Conservation (phyloP, 2,329 filamentous ascomycete species). For the Diaporthe ilicicola region DNA sequence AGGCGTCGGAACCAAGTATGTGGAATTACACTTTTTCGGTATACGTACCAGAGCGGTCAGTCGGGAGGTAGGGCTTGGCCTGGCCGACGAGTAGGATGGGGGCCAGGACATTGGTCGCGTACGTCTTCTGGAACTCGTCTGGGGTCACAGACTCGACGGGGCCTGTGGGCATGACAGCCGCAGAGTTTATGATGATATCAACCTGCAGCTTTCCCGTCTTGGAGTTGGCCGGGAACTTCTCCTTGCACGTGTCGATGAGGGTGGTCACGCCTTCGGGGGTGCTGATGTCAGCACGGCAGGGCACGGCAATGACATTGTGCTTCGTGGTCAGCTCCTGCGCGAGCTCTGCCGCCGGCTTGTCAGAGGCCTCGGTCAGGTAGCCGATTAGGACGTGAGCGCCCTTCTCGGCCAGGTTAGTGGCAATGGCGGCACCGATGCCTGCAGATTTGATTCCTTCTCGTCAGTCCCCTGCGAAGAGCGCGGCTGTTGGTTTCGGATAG, state of each 20-base stretch:
- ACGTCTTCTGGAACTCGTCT: slow-evolving; percentile 62
- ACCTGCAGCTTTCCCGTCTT: slow-evolving; percentile 55
- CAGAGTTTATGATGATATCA: slow-evolving; percentile 68
- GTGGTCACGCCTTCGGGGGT: slow-evolving; percentile 61
- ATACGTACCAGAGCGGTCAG: slow-evolving; percentile 56
- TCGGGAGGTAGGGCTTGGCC: slow-evolving; percentile 61
- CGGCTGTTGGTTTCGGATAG: no score
- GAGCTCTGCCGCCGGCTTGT: slow-evolving; percentile 54
- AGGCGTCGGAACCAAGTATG: background rate
- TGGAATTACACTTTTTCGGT: background rate
- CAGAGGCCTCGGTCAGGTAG: slow-evolving; percentile 66
- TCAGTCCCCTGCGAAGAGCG: background rate
- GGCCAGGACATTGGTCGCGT: slow-evolving; percentile 66
- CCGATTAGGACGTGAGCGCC: slow-evolving; percentile 67
- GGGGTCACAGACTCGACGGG: slow-evolving; percentile 53
- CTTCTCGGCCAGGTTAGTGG: slow-evolving; percentile 65
- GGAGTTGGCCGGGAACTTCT: slow-evolving; percentile 44
- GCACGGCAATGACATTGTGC: slow-evolving; percentile 59
- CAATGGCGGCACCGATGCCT: slow-evolving; percentile 70
- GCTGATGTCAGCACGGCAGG: slow-evolving; percentile 70
- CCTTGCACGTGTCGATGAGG: slow-evolving; percentile 60
- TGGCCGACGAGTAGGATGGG: slow-evolving; percentile 65
- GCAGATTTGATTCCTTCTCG: background rate
- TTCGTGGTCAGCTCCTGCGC: slow-evolving; percentile 53
- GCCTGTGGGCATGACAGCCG: slow-evolving; percentile 59